These are phyloP conservation scores for Pistacia atlantica DNA, from an alignment of 345 rosid species.

Conservation along the genomic window DNA sequence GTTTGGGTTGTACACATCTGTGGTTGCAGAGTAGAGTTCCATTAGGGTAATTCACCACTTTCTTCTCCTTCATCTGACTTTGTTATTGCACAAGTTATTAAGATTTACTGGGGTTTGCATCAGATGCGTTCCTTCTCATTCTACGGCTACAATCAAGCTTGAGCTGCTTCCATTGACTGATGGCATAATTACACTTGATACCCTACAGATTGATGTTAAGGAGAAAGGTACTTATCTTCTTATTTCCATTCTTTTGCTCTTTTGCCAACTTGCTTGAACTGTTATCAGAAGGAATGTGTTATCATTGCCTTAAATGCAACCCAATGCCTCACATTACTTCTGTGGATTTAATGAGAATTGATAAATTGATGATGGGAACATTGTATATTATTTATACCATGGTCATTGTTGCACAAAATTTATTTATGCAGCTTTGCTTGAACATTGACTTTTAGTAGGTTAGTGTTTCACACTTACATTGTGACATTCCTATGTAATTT, in stretches of 20 bases:
- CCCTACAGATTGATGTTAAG: slow-evolving; percentile 80
- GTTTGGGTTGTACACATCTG: slow-evolving; percentile 78
- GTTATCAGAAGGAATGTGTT: not conserved
- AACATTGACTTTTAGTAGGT: not conserved
- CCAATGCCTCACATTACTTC: not conserved
- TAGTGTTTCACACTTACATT: not conserved
- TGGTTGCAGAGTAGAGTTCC: slow-evolving; percentile 99
- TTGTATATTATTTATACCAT: too few species aligned
- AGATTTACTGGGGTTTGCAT: slow-evolving; percentile 25
- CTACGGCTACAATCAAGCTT: slow-evolving; percentile 83
- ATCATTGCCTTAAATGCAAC: not conserved
- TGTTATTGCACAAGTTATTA: slow-evolving; percentile 17
- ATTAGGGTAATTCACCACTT: slow-evolving; percentile 61
- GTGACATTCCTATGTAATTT: not conserved
- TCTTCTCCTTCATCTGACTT: slow-evolving; percentile 17
- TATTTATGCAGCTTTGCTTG: not conserved
- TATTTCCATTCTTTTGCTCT: not conserved
- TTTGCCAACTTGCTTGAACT: slow-evolving; percentile 2
- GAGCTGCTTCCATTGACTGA: slow-evolving; percentile 98
- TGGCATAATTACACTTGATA: slow-evolving; percentile 88
- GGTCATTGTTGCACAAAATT: not conserved
- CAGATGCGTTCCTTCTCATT: slow-evolving; percentile 92
- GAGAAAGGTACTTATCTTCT: slow-evolving; percentile 74
- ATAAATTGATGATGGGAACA: not conserved
- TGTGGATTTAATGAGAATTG: not conserved